A percentile compares a stretch with the other conserved stretches of the same genome.
Evolutionary conservation across 176 grass and related monocot genomes (phyloP).

Genomic region (Paspalum vaginatum): DNA sequence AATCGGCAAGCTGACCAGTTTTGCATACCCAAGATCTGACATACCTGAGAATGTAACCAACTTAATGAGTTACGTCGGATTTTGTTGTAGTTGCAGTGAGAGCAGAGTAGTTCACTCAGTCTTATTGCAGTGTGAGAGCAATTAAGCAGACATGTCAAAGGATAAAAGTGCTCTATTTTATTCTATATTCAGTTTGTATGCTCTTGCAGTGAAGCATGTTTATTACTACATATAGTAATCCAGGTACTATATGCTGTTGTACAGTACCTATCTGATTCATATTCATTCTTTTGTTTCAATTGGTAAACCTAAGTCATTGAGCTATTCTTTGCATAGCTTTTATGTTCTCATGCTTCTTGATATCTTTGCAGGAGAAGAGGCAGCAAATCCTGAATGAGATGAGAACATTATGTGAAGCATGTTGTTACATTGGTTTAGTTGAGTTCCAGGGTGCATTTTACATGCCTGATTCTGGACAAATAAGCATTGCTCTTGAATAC

Average conservation of each 20-base stretch:
- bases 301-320: slow-evolving; percentile 18
- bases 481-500: slow-evolving; percentile 96
- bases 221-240: slow-evolving; percentile 28
- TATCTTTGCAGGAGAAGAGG: slow-evolving; percentile 81
- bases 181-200: slow-evolving; percentile 24
- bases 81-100: slow-evolving; percentile 3
- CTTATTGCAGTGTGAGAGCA: neutral
- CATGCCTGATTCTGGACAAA: slow-evolving; percentile 86
- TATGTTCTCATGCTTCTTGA: slow-evolving; percentile 17
- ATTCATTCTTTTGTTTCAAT: slow-evolving; percentile 15
- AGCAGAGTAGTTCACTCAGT: neutral
- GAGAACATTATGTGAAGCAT: slow-evolving; percentile 87
- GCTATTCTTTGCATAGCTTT: slow-evolving; percentile 12
- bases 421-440: slow-evolving; percentile 77
- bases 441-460: slow-evolving; percentile 99
- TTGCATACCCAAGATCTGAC: neutral
- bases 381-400: slow-evolving; percentile 99
- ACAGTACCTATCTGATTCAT: slow-evolving; percentile 7
- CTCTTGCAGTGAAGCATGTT: neutral
- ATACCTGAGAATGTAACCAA: neutral
- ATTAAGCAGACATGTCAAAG: slow-evolving; percentile 1
- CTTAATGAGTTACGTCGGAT: too few relatives aligned
- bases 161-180: neutral
- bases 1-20: neutral
- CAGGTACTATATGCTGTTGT: slow-evolving; percentile 2